Evolutionary conservation across 2,329 filamentous ascomycete genomes (phyloP).

Genomic region (Talaromyces sp.): DNA sequence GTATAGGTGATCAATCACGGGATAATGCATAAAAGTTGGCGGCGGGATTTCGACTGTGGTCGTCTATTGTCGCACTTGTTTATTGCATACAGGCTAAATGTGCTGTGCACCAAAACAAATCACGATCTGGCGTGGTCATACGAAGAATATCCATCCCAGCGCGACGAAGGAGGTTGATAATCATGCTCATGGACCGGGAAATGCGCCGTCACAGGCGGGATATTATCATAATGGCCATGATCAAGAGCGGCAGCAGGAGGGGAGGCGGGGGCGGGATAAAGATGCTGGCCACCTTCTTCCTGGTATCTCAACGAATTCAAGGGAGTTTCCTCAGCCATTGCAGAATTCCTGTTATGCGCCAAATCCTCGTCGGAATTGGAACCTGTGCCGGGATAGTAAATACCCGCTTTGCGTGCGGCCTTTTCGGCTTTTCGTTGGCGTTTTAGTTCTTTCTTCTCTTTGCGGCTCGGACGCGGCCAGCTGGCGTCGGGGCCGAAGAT

Average conservation of each 20-base stretch:
- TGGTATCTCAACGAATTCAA: neutral
- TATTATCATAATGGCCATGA: neutral
- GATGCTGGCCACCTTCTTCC: neutral
- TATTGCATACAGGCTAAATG: too few species aligned
- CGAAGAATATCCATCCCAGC: neutral
- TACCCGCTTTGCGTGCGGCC: constrained; percentile 7
- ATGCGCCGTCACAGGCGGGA: neutral
- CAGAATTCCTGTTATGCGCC: neutral
- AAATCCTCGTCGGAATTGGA: neutral
- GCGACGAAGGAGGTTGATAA: neutral
- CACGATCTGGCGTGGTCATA: neutral
- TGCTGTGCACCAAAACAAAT: neutral
- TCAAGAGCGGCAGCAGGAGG: neutral
- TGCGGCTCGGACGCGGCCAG: constrained; percentile 39
- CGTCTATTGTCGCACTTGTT: too few species aligned
- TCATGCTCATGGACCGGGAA: neutral
- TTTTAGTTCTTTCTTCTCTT: constrained; percentile 42
- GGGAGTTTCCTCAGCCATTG: neutral
- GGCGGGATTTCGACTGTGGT: too few species aligned
- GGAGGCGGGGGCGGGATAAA: neutral
- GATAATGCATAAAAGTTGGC: too few species aligned
- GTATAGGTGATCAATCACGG: too few species aligned
- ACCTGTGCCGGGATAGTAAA: neutral
- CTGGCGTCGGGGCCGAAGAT: constrained; percentile 44
- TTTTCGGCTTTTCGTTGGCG: constrained; percentile 32